Evolutionary conservation across 352 stramenopile genomes (phyloP).

Genomic region (Globisporangium splendens): DNA sequence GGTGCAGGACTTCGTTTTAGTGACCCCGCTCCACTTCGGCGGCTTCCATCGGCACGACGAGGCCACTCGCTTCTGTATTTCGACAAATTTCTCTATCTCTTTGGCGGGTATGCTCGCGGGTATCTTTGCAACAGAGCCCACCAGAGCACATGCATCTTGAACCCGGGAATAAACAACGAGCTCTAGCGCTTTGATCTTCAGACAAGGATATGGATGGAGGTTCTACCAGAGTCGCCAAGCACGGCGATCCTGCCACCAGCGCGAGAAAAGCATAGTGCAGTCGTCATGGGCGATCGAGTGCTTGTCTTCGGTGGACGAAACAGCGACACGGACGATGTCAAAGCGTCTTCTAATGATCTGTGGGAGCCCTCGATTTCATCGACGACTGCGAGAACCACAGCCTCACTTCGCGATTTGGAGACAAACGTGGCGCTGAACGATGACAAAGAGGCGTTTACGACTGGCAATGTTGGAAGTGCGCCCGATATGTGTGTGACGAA

Average conservation of each 20-base stretch:
- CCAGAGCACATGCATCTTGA: slow-evolving; percentile 37
- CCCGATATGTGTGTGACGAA: slow-evolving; percentile 42
- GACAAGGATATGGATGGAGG: slow-evolving; percentile 49
- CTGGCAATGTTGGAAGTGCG: slow-evolving; percentile 29
- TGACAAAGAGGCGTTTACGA: slow-evolving; percentile 43
- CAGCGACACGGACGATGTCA: slow-evolving; percentile 20
- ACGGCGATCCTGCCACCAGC: slow-evolving; percentile 19
- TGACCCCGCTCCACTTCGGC: slow-evolving; percentile 24
- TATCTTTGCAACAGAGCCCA: slow-evolving; percentile 52
- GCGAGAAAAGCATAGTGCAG: slow-evolving; percentile 61
- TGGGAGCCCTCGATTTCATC: slow-evolving; percentile 64
- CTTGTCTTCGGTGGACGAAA: slow-evolving; percentile 59
- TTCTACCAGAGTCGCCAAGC: slow-evolving; percentile 13
- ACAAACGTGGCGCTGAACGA: slow-evolving; percentile 39
- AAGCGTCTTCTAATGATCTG: slow-evolving; percentile 44
- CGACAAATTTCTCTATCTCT: slow-evolving; percentile 54
- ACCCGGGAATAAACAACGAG: slow-evolving; percentile 50
- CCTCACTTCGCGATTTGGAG: slow-evolving; percentile 36
- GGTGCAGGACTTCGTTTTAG: slow-evolving; percentile 28
- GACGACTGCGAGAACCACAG: slow-evolving; percentile 23
- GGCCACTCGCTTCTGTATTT: slow-evolving; percentile 56
- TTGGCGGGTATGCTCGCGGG: slow-evolving; percentile 53
- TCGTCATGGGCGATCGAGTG: slow-evolving; percentile 36
- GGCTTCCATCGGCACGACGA: slow-evolving; percentile 48
- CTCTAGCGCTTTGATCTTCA: slow-evolving; percentile 63